A percentile compares a stretch with the other conserved stretches of the same genome.
Evolutionary conservation across 768 basidiomycete genomes (phyloP).

Genomic region (Fomitopsis pulvina): DNA sequence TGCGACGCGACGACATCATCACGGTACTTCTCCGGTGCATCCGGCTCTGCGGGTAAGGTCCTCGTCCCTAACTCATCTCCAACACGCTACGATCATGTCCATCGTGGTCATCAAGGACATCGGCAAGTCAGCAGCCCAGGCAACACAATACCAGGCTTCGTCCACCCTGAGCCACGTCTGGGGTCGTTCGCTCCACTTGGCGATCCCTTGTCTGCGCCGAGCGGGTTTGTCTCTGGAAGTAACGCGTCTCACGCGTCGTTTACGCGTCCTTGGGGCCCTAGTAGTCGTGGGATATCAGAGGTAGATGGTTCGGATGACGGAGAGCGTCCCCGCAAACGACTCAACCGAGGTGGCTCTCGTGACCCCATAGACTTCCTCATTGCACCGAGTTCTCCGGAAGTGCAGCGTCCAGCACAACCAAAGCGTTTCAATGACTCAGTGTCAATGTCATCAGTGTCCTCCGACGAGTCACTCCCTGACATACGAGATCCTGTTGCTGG

Average conservation of each 20-base stretch:
- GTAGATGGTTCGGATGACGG: constrained; percentile 39
- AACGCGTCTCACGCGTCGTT: constrained; percentile 44
- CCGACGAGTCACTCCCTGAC: constrained; percentile 64
- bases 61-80: constrained; percentile 80
- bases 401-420: constrained; percentile 45
- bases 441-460: constrained; percentile 49
- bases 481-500: constrained; percentile 33
- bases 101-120: constrained; percentile 31
- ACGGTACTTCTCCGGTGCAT: constrained; percentile 46
- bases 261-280: constrained; percentile 38
- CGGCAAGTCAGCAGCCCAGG: constrained; percentile 28
- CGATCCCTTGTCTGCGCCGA: constrained; percentile 57
- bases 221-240: constrained; percentile 44
- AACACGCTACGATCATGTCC: constrained; percentile 31
- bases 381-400: constrained; percentile 50
- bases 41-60: constrained; percentile 46
- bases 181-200: constrained; percentile 20
- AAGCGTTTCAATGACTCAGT: constrained; percentile 34
- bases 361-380: constrained; percentile 33
- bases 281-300: constrained; percentile 30
- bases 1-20: constrained; percentile 68
- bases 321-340: constrained; percentile 66
- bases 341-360: constrained; percentile 44
- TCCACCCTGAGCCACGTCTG: constrained; percentile 31
- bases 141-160: constrained; percentile 40